Conservation (phyloP, 108 stramenopile species). For the Discostella pseudostelligera region DNA sequence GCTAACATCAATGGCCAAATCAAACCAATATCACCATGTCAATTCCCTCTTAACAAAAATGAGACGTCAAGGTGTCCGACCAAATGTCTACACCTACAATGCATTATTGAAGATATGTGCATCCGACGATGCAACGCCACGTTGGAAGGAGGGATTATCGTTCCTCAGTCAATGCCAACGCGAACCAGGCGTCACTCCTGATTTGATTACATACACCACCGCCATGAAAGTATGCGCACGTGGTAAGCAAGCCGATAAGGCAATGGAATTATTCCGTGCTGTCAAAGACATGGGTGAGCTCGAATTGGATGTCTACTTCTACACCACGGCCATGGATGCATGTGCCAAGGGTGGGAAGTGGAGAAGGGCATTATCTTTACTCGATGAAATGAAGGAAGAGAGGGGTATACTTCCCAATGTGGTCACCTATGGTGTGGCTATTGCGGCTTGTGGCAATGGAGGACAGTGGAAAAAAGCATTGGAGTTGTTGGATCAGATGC, state of each 20-base stretch:
- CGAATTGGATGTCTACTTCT: conserved; percentile 67
- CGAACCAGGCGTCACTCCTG: conserved; percentile 64
- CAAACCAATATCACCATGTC: conserved; percentile 51
- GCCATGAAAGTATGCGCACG: conserved; percentile 76
- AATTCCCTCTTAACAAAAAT: conserved; percentile 54
- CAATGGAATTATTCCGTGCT: conserved; percentile 60
- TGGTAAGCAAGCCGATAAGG: conserved; percentile 54
- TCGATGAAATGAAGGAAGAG: conserved; percentile 71
- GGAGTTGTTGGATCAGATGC: conserved; percentile 68
- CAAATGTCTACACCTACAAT: conserved; percentile 67
- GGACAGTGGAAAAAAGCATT: conserved; percentile 72
- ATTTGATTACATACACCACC: conserved; percentile 79
- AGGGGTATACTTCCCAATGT: conserved; percentile 61
- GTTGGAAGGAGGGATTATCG: conserved; percentile 65
- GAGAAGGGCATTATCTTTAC: conserved; percentile 59
- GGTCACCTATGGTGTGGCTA: conserved; percentile 62
- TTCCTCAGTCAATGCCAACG: conserved; percentile 66
- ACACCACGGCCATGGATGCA: conserved; percentile 81
- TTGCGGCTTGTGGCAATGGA: conserved; percentile 78
- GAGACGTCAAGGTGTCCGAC: conserved; percentile 48
- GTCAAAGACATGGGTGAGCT: conserved; percentile 57
- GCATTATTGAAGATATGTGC: conserved; percentile 66
- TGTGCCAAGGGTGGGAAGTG: conserved; percentile 67
- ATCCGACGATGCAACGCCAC: conserved; percentile 22
- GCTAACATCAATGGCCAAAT: conserved; percentile 51